Percentiles rank a stretch among this genome's conserved stretches.
Evolutionary conservation across 2,329 filamentous ascomycete species (phyloP).

Genomic region (Alternaria burnsii): DNA sequence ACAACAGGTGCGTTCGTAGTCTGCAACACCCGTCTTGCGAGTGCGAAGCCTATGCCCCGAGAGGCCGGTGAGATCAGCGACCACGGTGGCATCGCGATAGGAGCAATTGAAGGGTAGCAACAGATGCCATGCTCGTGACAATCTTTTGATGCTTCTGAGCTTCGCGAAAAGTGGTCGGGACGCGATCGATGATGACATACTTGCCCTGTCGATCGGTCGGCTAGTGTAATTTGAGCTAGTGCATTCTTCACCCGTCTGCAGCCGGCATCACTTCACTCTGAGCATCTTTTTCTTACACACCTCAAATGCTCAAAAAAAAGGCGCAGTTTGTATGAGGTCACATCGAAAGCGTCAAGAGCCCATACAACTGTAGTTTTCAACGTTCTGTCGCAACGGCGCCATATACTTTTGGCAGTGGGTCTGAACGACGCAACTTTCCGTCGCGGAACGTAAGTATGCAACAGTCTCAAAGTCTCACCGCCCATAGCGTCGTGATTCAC

Average conservation of each 20-base stretch:
- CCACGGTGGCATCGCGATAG: slow-evolving; percentile 55
- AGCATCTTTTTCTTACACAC: not conserved
- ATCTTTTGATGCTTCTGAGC: slow-evolving; percentile 5
- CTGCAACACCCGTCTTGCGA: slow-evolving; percentile 66
- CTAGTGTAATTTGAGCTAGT: slow-evolving; percentile 15
- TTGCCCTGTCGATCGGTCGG: slow-evolving; percentile 34
- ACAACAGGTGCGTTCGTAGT: slow-evolving; percentile 67
- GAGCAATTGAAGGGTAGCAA: not conserved
- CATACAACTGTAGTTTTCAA: not conserved
- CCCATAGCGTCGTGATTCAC: not conserved
- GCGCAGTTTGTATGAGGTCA: not conserved
- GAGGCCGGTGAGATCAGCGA: slow-evolving; percentile 66
- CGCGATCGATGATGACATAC: slow-evolving; percentile 46
- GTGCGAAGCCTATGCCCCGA: slow-evolving; percentile 69
- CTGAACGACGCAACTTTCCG: not conserved
- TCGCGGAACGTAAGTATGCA: not conserved
- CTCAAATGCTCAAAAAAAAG: not conserved
- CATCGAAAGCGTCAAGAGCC: not conserved
- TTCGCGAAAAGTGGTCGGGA: slow-evolving; percentile 17
- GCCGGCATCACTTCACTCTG: not conserved
- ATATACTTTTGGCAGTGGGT: not conserved
- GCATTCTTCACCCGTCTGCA: not conserved
- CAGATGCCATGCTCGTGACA: slow-evolving; percentile 16
- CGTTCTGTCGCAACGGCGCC: not conserved
- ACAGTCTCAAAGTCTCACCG: not conserved